These are phyloP conservation scores for Rheum nobile DNA, from an alignment of 148 eudicot species.

Conservation along the genomic window DNA sequence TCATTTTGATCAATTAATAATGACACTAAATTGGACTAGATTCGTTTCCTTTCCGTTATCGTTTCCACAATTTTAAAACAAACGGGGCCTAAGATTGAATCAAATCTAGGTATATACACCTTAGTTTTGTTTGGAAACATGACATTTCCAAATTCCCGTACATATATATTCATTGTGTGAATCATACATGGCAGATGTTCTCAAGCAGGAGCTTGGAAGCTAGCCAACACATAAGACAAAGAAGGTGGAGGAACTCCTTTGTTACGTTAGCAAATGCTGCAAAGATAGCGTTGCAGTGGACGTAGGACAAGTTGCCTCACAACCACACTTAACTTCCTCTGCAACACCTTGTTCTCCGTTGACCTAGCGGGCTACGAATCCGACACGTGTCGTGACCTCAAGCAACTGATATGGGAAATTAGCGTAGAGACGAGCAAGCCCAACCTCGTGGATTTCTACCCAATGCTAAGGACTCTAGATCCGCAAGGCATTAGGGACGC, in stretches of 20 bases:
- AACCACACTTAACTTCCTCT: constrained; percentile 1
- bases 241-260: constrained; percentile 8
- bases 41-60: too few relatives aligned
- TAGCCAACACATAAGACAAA: background rate
- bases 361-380: constrained; percentile 5
- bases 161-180: background rate
- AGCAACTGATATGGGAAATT: constrained; percentile 6
- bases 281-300: constrained; percentile 4
- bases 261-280: constrained; percentile 2
- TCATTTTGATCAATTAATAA: too few relatives aligned
- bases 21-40: too few relatives aligned
- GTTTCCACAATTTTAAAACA: too few relatives aligned
- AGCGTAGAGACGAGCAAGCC: constrained; percentile 6
- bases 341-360: constrained; percentile 4
- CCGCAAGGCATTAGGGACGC: constrained; percentile 8
- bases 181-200: background rate
- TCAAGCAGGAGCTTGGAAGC: constrained; percentile 4
- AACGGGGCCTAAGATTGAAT: too few relatives aligned
- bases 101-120: too few relatives aligned
- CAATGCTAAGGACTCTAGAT: background rate
- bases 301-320: constrained; percentile 8
- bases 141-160: too few relatives aligned
- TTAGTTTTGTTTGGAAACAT: constrained; percentile 10
- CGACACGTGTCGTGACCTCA: constrained; percentile 6
- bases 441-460: constrained; percentile 11